Conservation (phyloP, 1,284 basidiomycete species). For the Heterobasidion occidentale region DNA sequence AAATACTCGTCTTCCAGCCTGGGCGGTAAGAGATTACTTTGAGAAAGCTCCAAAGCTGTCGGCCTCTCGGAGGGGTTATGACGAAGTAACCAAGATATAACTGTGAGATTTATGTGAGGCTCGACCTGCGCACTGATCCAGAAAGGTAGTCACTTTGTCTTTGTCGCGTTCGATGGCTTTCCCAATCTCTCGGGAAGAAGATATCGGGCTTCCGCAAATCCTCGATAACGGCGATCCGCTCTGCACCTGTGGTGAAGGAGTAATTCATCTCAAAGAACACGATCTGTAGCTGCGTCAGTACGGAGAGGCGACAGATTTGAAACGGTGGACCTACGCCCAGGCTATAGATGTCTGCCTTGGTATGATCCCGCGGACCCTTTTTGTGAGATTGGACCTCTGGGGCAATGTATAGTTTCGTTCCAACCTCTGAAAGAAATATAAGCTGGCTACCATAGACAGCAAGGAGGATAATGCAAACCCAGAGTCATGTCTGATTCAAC, state of each 20-base stretch:
- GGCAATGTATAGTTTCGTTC: constrained; percentile 89
- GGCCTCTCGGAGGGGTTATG: constrained; percentile 83
- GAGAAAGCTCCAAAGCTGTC: constrained; percentile 77
- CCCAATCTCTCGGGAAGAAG: constrained; percentile 75
- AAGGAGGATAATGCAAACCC: constrained; percentile 32
- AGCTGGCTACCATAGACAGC: constrained; percentile 1
- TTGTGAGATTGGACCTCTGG: constrained; percentile 73
- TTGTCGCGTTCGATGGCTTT: constrained; percentile 51
- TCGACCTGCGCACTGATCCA: too few relatives aligned
- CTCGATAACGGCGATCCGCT: constrained; percentile 80
- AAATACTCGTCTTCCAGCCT: constrained; percentile 81
- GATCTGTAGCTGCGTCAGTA: constrained; percentile 42
- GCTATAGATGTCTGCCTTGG: constrained; percentile 93
- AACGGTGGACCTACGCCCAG: constrained; percentile 54
- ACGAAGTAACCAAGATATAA: constrained; percentile 77
- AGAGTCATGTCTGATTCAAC: constrained; percentile 67
- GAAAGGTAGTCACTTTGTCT: constrained; percentile 46
- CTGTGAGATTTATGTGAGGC: constrained; percentile 23
- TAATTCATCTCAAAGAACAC: constrained; percentile 99
- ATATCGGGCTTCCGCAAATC: constrained; percentile 68
- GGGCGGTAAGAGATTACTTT: constrained; percentile 71
- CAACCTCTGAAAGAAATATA: constrained; percentile 55
- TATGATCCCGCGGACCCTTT: constrained; percentile 60
- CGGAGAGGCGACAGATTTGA: background rate
- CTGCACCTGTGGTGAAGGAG: constrained; percentile 78